Conservation (phyloP, 176 grass and related monocot species). For the Elaeis guineensis region DNA sequence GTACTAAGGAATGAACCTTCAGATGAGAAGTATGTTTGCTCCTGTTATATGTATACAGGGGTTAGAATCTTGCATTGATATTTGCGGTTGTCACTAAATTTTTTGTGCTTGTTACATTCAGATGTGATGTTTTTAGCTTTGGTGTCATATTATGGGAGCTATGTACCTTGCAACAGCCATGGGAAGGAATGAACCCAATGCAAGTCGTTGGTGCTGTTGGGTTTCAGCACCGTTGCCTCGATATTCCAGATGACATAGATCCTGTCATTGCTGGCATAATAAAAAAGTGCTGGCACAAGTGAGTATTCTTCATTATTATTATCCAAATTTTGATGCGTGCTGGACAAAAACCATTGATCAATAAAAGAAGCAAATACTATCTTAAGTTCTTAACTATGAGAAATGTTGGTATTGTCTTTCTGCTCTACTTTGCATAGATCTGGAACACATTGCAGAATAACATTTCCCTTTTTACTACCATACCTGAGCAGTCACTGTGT, state of each 20-base stretch:
- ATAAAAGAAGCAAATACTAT: no score
- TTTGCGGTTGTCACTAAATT: not conserved
- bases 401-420: no score
- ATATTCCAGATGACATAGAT: constrained; percentile 80
- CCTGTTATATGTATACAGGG: not conserved
- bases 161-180: constrained; percentile 80
- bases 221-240: constrained; percentile 88
- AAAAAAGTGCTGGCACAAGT: constrained; percentile 83
- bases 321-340: constrained; percentile 3
- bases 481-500: no score
- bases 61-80: no score
- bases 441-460: no score
- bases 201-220: constrained; percentile 98
- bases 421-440: no score
- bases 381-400: no score
- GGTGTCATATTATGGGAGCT: constrained; percentile 98
- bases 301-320: constrained; percentile 42
- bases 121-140: constrained; percentile 96
- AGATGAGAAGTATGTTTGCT: constrained; percentile 76
- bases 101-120: constrained; percentile 28
- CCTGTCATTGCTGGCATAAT: constrained; percentile 68
- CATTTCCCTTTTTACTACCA: no score
- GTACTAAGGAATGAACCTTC: constrained; percentile 93
- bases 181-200: constrained; percentile 99
- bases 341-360: not conserved